phyloP scores from a whole-genome alignment of 2,329 filamentous ascomycete genomes.

The Fusarium oxysporum region DNA sequence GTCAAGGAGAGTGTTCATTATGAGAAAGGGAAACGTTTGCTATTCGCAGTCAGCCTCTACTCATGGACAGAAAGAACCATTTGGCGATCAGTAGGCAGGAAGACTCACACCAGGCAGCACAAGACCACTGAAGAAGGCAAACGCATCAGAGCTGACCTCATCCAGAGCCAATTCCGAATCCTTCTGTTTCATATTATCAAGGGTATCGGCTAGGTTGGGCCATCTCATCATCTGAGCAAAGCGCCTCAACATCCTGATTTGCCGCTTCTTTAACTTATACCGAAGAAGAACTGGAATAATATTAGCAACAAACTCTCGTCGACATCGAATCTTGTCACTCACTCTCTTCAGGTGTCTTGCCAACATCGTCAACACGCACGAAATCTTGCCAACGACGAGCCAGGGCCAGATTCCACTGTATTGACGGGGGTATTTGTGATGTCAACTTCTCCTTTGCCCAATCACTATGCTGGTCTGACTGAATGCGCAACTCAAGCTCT shows the following conservation, averaged over 20 bases:
- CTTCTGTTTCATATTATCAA: conserved; percentile 70
- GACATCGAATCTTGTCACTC: conserved; percentile 36
- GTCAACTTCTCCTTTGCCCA: conserved; percentile 74
- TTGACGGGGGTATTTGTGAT: conserved; percentile 73
- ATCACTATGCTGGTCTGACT: conserved; percentile 69
- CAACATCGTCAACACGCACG: conserved; percentile 72
- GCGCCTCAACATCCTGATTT: conserved; percentile 74
- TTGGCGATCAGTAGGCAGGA: background rate
- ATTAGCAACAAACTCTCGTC: conserved; percentile 2
- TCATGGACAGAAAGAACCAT: background rate
- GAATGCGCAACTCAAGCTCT: conserved; percentile 77
- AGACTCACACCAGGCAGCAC: conserved; percentile 74
- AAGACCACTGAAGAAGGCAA: conserved; percentile 82
- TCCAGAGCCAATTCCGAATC: conserved; percentile 70
- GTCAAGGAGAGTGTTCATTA: conserved; percentile 83
- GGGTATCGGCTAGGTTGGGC: conserved; percentile 76
- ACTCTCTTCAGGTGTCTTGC: conserved; percentile 64
- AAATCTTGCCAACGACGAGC: conserved; percentile 79
- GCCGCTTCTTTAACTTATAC: conserved; percentile 72
- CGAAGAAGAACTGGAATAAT: conserved; percentile 65
- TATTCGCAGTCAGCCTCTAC: conserved; percentile 42
- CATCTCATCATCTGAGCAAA: conserved; percentile 81
- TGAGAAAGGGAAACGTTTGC: conserved; percentile 76
- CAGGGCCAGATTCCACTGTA: conserved; percentile 79
- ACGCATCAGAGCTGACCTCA: conserved; percentile 74